A percentile compares a stretch with the other conserved stretches of the same genome.
These are phyloP conservation scores for Quercus ilex DNA, from an alignment of 306 rosid genomes.

Conservation along the genomic window DNA sequence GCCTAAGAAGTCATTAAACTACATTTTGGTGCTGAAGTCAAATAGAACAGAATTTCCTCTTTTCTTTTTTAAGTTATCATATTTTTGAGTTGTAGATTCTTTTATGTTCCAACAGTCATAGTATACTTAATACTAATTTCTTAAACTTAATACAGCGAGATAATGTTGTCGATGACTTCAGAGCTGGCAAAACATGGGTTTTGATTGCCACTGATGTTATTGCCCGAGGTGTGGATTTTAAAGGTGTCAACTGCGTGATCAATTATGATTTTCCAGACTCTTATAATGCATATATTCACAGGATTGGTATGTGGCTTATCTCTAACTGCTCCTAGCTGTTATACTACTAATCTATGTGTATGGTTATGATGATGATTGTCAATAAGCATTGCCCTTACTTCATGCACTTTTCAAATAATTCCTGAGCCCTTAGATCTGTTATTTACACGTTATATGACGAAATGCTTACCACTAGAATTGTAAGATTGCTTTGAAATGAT, in stretches of 20 bases:
- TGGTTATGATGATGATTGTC: neutral
- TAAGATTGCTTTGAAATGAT: neutral
- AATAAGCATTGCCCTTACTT: neutral
- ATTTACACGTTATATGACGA: neutral
- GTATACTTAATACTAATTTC: conserved; percentile 9
- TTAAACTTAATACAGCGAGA: conserved; percentile 61
- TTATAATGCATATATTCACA: conserved; percentile 78
- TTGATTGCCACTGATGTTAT: conserved; percentile 94
- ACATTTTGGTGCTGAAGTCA: neutral
- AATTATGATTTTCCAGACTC: conserved; percentile 97
- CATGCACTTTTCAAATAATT: neutral
- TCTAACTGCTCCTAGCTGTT: neutral
- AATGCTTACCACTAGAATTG: neutral
- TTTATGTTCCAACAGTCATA: neutral
- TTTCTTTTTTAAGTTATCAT: neutral
- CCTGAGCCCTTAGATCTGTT: neutral
- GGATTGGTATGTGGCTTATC: conserved; percentile 61
- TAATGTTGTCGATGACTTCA: conserved; percentile 78
- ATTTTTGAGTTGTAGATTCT: neutral
- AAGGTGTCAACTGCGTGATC: conserved; percentile 83
- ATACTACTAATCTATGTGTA: neutral
- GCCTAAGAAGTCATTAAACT: neutral
- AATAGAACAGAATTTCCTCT: neutral
- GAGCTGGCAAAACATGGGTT: conserved; percentile 97
- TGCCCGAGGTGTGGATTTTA: conserved; percentile 98